Conservation (phyloP, 495 filamentous ascomycete genomes). For the Neurospora cerealis region DNA sequence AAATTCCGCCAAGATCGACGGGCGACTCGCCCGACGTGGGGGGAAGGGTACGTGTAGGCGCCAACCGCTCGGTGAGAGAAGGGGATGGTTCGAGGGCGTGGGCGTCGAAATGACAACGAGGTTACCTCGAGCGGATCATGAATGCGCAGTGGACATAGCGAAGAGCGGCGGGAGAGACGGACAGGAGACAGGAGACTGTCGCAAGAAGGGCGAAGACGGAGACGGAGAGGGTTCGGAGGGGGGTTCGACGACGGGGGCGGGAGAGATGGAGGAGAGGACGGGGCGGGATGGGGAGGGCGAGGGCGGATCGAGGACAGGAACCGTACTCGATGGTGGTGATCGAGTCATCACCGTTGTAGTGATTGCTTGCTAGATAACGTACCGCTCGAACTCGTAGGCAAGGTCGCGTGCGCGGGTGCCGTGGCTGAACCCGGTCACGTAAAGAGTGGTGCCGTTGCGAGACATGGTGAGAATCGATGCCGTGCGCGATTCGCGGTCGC, state of each 20-base stretch:
- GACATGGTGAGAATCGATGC: constrained; percentile 53
- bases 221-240: constrained; percentile 1
- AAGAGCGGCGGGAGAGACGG: constrained; percentile 27
- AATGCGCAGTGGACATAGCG: constrained; percentile 10
- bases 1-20: constrained; percentile 22
- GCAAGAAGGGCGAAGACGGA: constrained; percentile 21
- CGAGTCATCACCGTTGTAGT: constrained; percentile 30
- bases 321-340: constrained; percentile 33
- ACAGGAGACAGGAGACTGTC: constrained; percentile 24
- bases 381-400: constrained; percentile 99
- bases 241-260: constrained; percentile 25
- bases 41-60: constrained; percentile 21
- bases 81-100: constrained; percentile 23
- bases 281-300: constrained; percentile 15
- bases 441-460: constrained; percentile 87
- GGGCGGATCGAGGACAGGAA: constrained; percentile 18
- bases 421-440: constrained; percentile 95
- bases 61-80: constrained; percentile 50
- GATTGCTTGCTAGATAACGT: constrained; percentile 18
- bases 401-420: constrained; percentile 98
- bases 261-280: constrained; percentile 11
- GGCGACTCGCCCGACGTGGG: constrained; percentile 28
- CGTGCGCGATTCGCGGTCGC: not conserved
- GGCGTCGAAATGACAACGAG: constrained; percentile 21
- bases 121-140: constrained; percentile 15